Percentiles rank a stretch among this genome's conserved stretches.
phyloP scores from a whole-genome alignment of 805 yeast genomes.

The Vanderwaltozyma polyspora region DNA sequence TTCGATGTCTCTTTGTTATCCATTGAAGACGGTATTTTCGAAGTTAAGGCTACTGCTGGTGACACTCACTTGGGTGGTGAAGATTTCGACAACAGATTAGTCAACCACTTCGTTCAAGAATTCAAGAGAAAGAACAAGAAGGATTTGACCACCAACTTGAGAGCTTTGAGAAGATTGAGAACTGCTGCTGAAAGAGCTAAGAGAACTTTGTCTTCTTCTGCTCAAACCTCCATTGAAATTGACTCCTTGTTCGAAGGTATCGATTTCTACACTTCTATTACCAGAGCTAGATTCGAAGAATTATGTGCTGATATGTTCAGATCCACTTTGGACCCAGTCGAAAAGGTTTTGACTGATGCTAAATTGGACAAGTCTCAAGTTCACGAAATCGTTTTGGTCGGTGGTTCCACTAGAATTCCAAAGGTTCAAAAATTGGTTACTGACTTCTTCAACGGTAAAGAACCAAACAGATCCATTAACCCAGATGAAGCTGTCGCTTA shows the following conservation, averaged over 20 bases:
- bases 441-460: constrained; percentile 97
- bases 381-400: constrained; percentile 84
- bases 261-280: constrained; percentile 93
- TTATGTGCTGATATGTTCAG: constrained; percentile 81
- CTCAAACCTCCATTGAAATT: constrained; percentile 92
- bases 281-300: constrained; percentile 53
- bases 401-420: constrained; percentile 2
- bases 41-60: constrained; percentile 82
- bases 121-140: constrained; percentile 97
- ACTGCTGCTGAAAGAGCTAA: constrained; percentile 53
- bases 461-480: constrained; percentile 75
- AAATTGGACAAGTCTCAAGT: constrained; percentile 86
- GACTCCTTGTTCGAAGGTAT: constrained; percentile 94
- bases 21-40: constrained; percentile 92
- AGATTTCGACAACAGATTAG: constrained; percentile 93
- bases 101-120: constrained; percentile 84
- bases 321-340: constrained; percentile 84
- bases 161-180: constrained; percentile 86
- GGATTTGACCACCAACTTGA: constrained; percentile 84
- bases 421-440: constrained; percentile 58
- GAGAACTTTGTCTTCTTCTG: constrained; percentile 94
- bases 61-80: constrained; percentile 94
- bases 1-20: constrained; percentile 90
- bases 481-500: constrained; percentile 99
- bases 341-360: constrained; percentile 40